These are phyloP conservation scores for Vitis amurensis DNA, from an alignment of 164 flowering plant species.

Conservation along the genomic window DNA sequence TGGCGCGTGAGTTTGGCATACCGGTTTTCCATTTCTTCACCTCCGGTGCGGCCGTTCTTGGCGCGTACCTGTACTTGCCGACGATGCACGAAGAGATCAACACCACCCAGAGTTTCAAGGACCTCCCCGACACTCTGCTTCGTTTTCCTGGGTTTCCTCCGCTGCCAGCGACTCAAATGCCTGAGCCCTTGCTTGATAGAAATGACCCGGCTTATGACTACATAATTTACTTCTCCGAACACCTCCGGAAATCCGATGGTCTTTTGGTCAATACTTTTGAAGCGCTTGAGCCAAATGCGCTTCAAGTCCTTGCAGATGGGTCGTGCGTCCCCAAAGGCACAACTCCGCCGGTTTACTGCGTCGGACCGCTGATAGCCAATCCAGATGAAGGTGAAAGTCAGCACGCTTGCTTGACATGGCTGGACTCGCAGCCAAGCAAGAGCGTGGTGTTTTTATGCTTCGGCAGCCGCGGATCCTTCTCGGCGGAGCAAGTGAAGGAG, in stretches of 20 bases:
- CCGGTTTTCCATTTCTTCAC: constrained; percentile 28
- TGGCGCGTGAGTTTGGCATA: constrained; percentile 5
- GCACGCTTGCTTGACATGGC: not conserved
- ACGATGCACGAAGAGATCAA: constrained; percentile 9
- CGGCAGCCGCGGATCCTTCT: not conserved
- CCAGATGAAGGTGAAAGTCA: not conserved
- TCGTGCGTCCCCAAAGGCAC: not conserved
- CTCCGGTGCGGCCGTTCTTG: constrained; percentile 18
- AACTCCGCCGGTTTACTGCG: not conserved
- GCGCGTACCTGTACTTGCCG: constrained; percentile 19
- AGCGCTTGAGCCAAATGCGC: constrained; percentile 7
- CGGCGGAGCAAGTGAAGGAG: not conserved
- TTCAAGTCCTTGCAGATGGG: constrained; percentile 1
- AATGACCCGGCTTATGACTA: constrained; percentile 1
- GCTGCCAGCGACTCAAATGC: constrained; percentile 12
- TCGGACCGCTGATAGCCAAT: constrained; percentile 6
- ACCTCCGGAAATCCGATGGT: constrained; percentile 1
- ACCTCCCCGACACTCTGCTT: not conserved
- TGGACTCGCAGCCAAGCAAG: not conserved
- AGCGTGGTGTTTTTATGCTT: too few species aligned
- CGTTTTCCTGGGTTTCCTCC: constrained; percentile 29
- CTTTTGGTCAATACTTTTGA: constrained; percentile 12
- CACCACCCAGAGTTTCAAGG: constrained; percentile 6
- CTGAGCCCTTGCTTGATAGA: constrained; percentile 8
- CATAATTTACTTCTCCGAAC: constrained; percentile 2